These are phyloP conservation scores for Haplosporangium sp. DNA, from an alignment of 371 early-diverging fungal species.

Conservation along the genomic window DNA sequence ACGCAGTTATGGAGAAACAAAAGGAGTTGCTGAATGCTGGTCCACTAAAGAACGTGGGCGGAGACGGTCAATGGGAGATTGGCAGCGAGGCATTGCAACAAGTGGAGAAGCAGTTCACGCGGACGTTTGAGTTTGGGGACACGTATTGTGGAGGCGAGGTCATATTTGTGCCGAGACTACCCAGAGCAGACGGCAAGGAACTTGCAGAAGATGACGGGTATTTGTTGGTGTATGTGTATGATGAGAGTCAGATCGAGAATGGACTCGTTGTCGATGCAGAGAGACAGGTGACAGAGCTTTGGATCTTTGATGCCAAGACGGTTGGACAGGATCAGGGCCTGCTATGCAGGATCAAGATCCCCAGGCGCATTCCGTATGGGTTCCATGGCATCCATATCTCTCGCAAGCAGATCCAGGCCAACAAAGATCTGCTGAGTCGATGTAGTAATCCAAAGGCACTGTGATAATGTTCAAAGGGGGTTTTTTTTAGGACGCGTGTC, in stretches of 20 bases:
- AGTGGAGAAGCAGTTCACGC: slow-evolving; percentile 10
- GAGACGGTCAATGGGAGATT: slow-evolving; percentile 33
- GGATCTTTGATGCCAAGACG: slow-evolving; percentile 48
- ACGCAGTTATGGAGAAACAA: slow-evolving; percentile 17
- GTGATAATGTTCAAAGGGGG: no score
- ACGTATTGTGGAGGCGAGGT: slow-evolving; percentile 24
- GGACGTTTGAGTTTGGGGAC: slow-evolving; percentile 11
- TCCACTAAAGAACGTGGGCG: slow-evolving; percentile 12
- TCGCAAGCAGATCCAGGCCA: slow-evolving; percentile 34
- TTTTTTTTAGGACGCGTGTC: no score
- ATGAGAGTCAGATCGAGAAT: slow-evolving; percentile 42
- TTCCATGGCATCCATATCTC: slow-evolving; percentile 44
- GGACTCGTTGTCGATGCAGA: slow-evolving; percentile 10
- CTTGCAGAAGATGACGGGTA: slow-evolving; percentile 43
- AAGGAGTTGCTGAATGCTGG: slow-evolving; percentile 7
- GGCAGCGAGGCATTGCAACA: slow-evolving; percentile 20
- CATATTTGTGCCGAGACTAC: slow-evolving; percentile 30
- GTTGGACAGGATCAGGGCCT: slow-evolving; percentile 23
- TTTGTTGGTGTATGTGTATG: slow-evolving; percentile 41
- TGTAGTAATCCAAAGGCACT: no score
- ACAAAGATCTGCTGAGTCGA: slow-evolving; percentile 5
- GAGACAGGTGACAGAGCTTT: slow-evolving; percentile 38
- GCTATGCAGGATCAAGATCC: slow-evolving; percentile 37
- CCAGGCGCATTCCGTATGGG: slow-evolving; percentile 45
- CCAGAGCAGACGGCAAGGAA: slow-evolving; percentile 12